phyloP scores from a whole-genome alignment of 345 rosid species.

The Pistacia vera region DNA sequence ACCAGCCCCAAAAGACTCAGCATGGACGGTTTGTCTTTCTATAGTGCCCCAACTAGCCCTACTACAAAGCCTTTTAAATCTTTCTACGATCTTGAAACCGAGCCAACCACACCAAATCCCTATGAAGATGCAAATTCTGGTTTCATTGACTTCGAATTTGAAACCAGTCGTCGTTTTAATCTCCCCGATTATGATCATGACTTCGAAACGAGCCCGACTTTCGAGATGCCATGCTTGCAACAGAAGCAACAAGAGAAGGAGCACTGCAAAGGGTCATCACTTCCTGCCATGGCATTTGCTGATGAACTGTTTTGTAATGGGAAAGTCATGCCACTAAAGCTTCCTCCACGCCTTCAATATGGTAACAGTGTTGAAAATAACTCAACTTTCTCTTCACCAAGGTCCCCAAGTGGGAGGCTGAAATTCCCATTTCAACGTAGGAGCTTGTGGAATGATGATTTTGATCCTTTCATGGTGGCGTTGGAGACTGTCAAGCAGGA shows the following conservation, averaged over 20 bases:
- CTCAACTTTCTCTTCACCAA: conserved; percentile 21
- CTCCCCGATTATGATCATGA: not conserved
- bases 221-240: not conserved
- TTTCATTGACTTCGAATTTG: conserved; percentile 42
- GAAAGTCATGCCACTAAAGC: conserved; percentile 47
- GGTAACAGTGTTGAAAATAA: not conserved
- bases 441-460: conserved; percentile 54
- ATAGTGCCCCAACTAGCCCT: conserved; percentile 34
- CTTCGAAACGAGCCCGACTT: not conserved
- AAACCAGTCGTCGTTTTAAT: conserved; percentile 28
- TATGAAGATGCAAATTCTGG: conserved; percentile 14
- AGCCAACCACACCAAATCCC: conserved; percentile 6
- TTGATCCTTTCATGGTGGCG: conserved; percentile 62
- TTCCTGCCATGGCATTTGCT: conserved; percentile 56
- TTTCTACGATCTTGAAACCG: not conserved
- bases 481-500: conserved; percentile 46
- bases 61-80: not conserved
- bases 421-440: conserved; percentile 29
- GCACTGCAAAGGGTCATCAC: conserved; percentile 17
- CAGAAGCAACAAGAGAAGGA: not conserved
- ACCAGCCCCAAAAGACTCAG: conserved; percentile 29
- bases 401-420: conserved; percentile 14
- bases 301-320: conserved; percentile 58
- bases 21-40: conserved; percentile 23
- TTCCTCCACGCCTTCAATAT: conserved; percentile 38